Base-by-base conservation (phyloP, 176 grass and related monocot species). In the Pontederia paniculata region DNA sequence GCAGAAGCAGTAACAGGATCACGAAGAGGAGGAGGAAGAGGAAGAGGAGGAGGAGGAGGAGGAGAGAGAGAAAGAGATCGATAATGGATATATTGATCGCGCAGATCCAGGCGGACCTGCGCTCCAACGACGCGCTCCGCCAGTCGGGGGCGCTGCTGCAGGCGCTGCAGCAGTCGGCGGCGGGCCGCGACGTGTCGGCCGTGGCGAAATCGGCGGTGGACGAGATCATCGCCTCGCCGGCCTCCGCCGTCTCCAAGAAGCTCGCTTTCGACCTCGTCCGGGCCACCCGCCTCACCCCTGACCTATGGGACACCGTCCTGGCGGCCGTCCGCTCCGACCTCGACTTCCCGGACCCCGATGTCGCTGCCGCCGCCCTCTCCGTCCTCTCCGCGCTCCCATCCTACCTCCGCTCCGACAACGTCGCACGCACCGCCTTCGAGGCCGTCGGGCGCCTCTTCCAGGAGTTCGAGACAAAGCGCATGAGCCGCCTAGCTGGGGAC, bases 221-320 rank as follows among this genome's bases (percentile, higher is more conserved):
- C 52, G 86, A 98, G 86, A 98, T 98, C 80, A 57, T 98, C 4
- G 59, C 80, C 0, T 77, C 80, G 21, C 93, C 93, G 0, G 72
- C 93, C 21, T 88, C 86, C 20, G 93, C 86, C 17, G 77, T 98
- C 1, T 98, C 80, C 55, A 98, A 98, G 74, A 85, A 88, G 74
- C 86, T 98, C 44, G 83, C 83, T 44, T 88, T 91, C 50, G 80
- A 98, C 50, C 93, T 98, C 61, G 83, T 98, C 74, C 86, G 86
- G 44, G 77, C 81, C 57, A 81, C 83, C 2, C 81, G 77, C 31
- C 71, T 84, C n/a, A 78, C 86, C 13, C 86, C 86, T 7, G 81
- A 89, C 71, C 77, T 89, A 62, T 82, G 83, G 58, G 86, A 84
- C 81, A 78, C 80, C 22, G 77, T 90, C 42, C 77, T 85, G 48